Base-by-base conservation (phyloP, 2,329 filamentous ascomycete genomes). In the Cytospora leucostoma region DNA sequence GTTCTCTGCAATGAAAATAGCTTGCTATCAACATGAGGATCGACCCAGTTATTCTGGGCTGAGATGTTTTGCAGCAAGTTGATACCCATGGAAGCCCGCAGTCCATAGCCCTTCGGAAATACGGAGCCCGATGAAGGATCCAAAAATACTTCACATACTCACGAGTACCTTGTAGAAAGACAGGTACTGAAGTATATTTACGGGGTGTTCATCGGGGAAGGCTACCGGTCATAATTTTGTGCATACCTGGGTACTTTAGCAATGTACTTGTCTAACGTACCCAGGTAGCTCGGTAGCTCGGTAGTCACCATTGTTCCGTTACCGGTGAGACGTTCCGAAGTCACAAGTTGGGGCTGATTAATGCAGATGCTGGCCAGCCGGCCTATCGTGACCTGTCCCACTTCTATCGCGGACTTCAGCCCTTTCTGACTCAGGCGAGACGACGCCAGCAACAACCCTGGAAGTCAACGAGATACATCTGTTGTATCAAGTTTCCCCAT, bases 21-120 rank as follows among this genome's bases (percentile, higher is more conserved):
- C 40, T 19, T n/a, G 7, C n/a, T 40, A 13, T 44, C 8, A n/a
- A 8, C 58, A 55, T 55, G n/a, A 13, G 51, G 19, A 37, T 52
- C 51, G 44, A 34, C 50, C 44, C 58, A 8, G 38, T n/a, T 34
- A 35, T 51, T 61, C 50, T 51, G 58, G 51, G 50, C 58, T 54
- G 27, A 52, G 47, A 61, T 61, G 58, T 61, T 55, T 44, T 61
- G 58, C 58, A 61, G 51, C 58, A 55, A 53, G 4, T 40, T 61
- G 56, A 59, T 27, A 27, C 2, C 27, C 47, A 52, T 59, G 47
- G 56, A 27, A n/a, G 40, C 40, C 40, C 40, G 40, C 40, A 44
- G 58, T 35, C 53, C 38, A 40, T 38, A 32, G n/a, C 58, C 54
- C 58, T 27, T 55, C 47, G 51, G 37, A 51, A 37, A 55, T 55